phyloP scores from a whole-genome alignment of 2,329 filamentous ascomycete genomes.

The Aspergillus aculeatinus region DNA sequence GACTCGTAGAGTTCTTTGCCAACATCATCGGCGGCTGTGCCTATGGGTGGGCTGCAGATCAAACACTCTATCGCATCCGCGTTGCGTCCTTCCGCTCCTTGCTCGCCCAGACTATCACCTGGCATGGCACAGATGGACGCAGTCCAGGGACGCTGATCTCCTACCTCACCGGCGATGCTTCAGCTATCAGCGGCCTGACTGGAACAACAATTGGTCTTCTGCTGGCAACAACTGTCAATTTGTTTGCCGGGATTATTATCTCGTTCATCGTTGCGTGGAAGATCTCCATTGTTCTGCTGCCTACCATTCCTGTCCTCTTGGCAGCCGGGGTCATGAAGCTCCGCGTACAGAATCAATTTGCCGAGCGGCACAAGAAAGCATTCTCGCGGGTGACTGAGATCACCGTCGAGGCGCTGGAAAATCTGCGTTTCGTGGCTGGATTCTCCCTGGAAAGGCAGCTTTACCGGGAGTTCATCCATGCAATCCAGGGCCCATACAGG shows the following conservation, averaged over 20 bases:
- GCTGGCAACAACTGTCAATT: slow-evolving; percentile 67
- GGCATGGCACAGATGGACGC: slow-evolving; percentile 66
- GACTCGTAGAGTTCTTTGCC: slow-evolving; percentile 59
- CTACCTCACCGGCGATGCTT: slow-evolving; percentile 68
- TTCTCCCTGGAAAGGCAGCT: slow-evolving; percentile 54
- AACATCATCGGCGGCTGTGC: slow-evolving; percentile 60
- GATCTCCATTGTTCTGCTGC: slow-evolving; percentile 70
- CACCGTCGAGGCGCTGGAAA: slow-evolving; percentile 52
- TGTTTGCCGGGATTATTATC: slow-evolving; percentile 66
- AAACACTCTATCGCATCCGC: slow-evolving; percentile 62
- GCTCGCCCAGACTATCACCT: slow-evolving; percentile 65
- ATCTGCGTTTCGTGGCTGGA: slow-evolving; percentile 53
- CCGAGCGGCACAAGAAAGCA: slow-evolving; percentile 54
- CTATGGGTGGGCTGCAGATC: slow-evolving; percentile 62
- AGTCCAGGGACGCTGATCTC: slow-evolving; percentile 63
- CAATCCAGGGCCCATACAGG: slow-evolving; percentile 48
- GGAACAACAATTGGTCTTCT: slow-evolving; percentile 70
- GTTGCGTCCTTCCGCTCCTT: slow-evolving; percentile 65
- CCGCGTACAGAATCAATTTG: slow-evolving; percentile 58
- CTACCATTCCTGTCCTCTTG: slow-evolving; percentile 67
- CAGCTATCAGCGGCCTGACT: slow-evolving; percentile 65
- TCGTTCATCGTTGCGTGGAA: slow-evolving; percentile 73
- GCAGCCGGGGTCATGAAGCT: slow-evolving; percentile 70
- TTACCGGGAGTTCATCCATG: slow-evolving; percentile 45
- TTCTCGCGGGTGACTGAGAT: slow-evolving; percentile 53